These are phyloP conservation scores for Hymenoscyphus scutula DNA, from an alignment of 2,329 filamentous ascomycete species.

Conservation along the genomic window DNA sequence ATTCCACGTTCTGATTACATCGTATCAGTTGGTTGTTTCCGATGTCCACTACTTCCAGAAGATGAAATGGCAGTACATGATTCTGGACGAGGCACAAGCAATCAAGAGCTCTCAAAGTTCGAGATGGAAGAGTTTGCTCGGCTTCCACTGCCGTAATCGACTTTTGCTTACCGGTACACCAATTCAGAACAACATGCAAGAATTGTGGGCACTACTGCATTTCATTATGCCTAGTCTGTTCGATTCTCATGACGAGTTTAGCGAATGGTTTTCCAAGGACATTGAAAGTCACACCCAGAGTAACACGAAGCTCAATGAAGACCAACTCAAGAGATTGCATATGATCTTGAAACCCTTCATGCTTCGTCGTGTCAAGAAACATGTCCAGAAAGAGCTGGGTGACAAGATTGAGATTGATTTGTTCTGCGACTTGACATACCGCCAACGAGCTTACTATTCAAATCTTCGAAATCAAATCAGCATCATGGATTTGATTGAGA, in stretches of 20 bases:
- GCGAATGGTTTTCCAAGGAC: conserved; percentile 91
- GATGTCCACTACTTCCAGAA: conserved; percentile 98
- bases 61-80: conserved; percentile 99
- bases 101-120: conserved; percentile 98
- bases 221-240: conserved; percentile 99
- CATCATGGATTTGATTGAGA: conserved; percentile 97
- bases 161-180: conserved; percentile 92
- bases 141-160: conserved; percentile 93
- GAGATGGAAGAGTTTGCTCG: conserved; percentile 91
- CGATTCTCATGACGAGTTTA: conserved; percentile 89
- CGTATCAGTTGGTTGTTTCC: conserved; percentile 94
- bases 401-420: conserved; percentile 98
- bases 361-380: conserved; percentile 99
- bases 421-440: conserved; percentile 95
- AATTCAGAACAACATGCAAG: conserved; percentile 99
- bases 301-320: conserved; percentile 99
- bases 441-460: conserved; percentile 89
- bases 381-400: conserved; percentile 96
- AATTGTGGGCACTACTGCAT: conserved; percentile 94
- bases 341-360: conserved; percentile 99
- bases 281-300: conserved; percentile 98
- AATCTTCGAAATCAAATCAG: conserved; percentile 96
- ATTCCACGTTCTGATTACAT: conserved; percentile 95
- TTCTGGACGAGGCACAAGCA: conserved; percentile 95
- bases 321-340: conserved; percentile 92